Evolutionary conservation across 2,329 filamentous ascomycete genomes (phyloP).

Genomic region (Colletotrichum euphorbiae): DNA sequence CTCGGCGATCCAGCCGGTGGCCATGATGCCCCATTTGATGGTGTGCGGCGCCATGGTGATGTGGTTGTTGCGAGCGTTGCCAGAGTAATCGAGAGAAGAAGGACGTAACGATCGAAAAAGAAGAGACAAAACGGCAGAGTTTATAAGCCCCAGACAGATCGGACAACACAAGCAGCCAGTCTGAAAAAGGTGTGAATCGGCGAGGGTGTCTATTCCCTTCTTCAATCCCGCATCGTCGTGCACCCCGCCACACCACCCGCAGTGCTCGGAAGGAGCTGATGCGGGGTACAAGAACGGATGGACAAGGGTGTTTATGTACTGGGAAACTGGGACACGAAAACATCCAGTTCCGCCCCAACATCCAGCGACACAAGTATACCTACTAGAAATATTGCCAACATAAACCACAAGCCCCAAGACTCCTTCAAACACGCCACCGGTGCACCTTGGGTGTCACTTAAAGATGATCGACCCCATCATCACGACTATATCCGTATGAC

Average conservation of each 20-base stretch:
- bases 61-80: constrained; percentile 9
- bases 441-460: not conserved
- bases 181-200: not conserved
- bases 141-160: not conserved
- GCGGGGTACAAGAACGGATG: constrained; percentile 30
- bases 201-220: constrained; percentile 22
- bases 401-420: not conserved
- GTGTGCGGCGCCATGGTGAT: constrained; percentile 60
- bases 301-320: not conserved
- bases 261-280: constrained; percentile 26
- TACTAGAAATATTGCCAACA: not conserved
- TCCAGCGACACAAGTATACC: not conserved
- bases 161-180: not conserved
- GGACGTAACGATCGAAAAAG: too few relatives aligned
- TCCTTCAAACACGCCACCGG: not conserved
- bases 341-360: constrained; percentile 7
- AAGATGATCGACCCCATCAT: not conserved
- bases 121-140: not conserved
- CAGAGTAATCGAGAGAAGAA: not conserved
- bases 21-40: constrained; percentile 70
- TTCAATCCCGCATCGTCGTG: constrained; percentile 18
- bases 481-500: not conserved
- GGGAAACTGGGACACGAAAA: not conserved
- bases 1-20: constrained; percentile 69
- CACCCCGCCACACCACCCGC: constrained; percentile 20